Evolutionary conservation across 129 eudicot genomes (phyloP).

Genomic region (Glebionis coronaria): DNA sequence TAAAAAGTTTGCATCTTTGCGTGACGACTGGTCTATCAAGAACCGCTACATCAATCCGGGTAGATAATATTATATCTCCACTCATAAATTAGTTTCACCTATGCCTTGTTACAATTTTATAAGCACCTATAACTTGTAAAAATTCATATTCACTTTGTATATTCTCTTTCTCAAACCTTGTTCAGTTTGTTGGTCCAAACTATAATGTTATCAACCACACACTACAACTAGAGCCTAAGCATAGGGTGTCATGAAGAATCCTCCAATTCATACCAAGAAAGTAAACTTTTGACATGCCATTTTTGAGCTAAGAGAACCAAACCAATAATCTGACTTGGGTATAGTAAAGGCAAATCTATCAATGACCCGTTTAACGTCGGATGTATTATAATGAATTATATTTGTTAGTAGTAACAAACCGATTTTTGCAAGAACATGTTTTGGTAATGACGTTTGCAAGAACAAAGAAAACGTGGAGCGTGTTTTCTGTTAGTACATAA

Average conservation of each 20-base stretch:
- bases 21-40: slow-evolving; percentile 80
- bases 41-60: slow-evolving; percentile 83
- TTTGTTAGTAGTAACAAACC: no score
- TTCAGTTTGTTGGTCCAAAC: slow-evolving; percentile 65
- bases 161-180: slow-evolving; percentile 48
- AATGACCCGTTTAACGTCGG: no score
- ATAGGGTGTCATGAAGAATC: slow-evolving; percentile 18
- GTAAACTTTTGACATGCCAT: not conserved
- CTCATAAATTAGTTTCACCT: not conserved
- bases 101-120: not conserved
- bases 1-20: slow-evolving; percentile 77
- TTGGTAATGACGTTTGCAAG: no score
- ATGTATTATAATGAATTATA: no score
- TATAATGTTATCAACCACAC: slow-evolving; percentile 60
- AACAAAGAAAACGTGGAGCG: no score
- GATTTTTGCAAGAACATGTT: no score
- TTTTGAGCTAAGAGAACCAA: not conserved
- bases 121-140: not conserved
- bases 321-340: slow-evolving; percentile 13
- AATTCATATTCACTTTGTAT: slow-evolving; percentile 2
- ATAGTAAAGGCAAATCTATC: no score
- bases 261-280: slow-evolving; percentile 3
- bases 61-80: slow-evolving; percentile 13
- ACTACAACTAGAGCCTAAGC: slow-evolving; percentile 63
- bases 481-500: no score